phyloP scores from a whole-genome alignment of 2,329 filamentous ascomycete genomes.

The Fusarium bactridioides region DNA sequence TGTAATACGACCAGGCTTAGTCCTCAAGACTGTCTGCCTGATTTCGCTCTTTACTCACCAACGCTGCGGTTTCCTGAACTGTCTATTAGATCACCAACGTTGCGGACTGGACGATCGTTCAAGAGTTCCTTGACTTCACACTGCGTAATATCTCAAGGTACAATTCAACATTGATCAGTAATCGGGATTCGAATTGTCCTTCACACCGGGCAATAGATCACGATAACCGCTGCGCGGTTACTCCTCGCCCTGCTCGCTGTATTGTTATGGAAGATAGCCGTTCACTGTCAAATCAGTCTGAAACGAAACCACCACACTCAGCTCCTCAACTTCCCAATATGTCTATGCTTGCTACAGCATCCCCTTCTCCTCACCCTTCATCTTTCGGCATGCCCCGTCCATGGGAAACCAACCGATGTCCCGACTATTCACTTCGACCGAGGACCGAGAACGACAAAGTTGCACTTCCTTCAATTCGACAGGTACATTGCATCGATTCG shows the following conservation, averaged over 20 bases:
- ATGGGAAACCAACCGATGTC: constrained; percentile 50
- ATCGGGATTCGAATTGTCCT: not conserved
- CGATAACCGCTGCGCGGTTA: constrained; percentile 33
- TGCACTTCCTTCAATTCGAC: constrained; percentile 60
- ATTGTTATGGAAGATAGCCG: constrained; percentile 54
- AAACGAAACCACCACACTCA: constrained; percentile 39
- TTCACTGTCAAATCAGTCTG: constrained; percentile 43
- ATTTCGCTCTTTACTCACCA: constrained; percentile 25
- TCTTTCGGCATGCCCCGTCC: constrained; percentile 50
- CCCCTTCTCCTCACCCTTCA: constrained; percentile 50
- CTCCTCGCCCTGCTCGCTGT: constrained; percentile 25
- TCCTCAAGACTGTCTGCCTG: constrained; percentile 4
- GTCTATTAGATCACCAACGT: constrained; percentile 1
- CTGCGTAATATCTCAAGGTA: constrained; percentile 23
- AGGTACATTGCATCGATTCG: constrained; percentile 49
- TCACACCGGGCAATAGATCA: constrained; percentile 14
- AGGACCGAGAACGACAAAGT: constrained; percentile 52
- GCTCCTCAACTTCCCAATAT: constrained; percentile 50
- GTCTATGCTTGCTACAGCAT: constrained; percentile 59
- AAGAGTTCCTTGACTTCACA: constrained; percentile 7
- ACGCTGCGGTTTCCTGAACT: constrained; percentile 4
- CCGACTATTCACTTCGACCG: constrained; percentile 47
- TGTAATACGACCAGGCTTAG: constrained; percentile 15
- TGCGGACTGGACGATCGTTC: constrained; percentile 2
- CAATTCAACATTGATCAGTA: not conserved